These are phyloP conservation scores for Mallotus repandus DNA, from an alignment of 441 rosid genomes.

Conservation along the genomic window DNA sequence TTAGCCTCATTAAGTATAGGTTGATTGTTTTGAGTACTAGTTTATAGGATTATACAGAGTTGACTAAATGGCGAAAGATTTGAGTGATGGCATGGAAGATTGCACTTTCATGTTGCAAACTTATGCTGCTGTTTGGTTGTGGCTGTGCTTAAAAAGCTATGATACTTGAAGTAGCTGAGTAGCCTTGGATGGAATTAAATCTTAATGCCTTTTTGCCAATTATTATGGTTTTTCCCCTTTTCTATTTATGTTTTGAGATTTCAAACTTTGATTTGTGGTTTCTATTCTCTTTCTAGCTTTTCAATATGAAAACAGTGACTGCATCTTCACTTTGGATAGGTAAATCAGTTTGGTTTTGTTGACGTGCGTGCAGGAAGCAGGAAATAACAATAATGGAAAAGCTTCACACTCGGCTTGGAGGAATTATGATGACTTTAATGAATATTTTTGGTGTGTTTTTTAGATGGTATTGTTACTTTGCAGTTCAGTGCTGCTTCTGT, in stretches of 20 bases:
- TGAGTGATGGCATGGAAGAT: neutral
- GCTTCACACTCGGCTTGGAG: constrained; percentile 99
- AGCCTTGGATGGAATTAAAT: neutral
- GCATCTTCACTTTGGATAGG: neutral
- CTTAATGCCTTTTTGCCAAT: neutral
- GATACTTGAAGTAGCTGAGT: neutral
- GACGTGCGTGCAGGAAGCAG: constrained; percentile 64
- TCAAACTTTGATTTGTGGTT: neutral
- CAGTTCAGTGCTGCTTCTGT: constrained; percentile 16
- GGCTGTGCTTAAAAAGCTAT: neutral
- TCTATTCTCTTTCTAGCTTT: neutral
- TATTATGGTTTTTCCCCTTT: neutral
- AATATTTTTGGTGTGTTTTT: constrained; percentile 86
- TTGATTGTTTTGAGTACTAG: neutral
- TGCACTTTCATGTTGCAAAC: neutral
- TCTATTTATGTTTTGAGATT: neutral
- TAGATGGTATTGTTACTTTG: constrained; percentile 18
- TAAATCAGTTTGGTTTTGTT: constrained; percentile 10
- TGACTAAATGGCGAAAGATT: neutral
- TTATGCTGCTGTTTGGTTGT: neutral
- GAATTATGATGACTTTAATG: constrained; percentile 99
- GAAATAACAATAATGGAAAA: constrained; percentile 77
- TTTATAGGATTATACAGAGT: neutral
- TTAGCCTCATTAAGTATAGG: neutral
- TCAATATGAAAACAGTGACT: neutral